phyloP scores from a whole-genome alignment of 768 basidiomycete species.

The Boletus bicolor region DNA sequence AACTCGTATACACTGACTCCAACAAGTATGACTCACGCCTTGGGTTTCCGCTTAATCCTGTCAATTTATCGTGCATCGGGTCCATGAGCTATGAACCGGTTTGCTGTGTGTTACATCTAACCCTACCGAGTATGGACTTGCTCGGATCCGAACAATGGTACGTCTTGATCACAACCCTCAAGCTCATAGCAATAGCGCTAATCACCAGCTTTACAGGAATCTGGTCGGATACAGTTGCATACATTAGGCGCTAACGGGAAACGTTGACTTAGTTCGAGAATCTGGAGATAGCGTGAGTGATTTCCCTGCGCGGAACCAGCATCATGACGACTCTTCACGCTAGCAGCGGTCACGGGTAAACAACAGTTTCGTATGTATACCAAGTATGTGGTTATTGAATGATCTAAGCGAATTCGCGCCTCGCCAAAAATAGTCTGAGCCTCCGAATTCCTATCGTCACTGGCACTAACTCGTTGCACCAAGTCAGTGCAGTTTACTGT shows the following conservation, averaged over 20 bases:
- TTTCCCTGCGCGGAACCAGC: constrained; percentile 1
- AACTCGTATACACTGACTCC: background rate
- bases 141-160: too few relatives aligned
- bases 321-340: background rate
- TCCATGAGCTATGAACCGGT: background rate
- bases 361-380: too few relatives aligned
- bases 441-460: background rate
- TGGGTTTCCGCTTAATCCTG: background rate
- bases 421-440: background rate
- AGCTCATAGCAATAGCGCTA: too few relatives aligned
- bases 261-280: background rate
- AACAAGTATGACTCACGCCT: background rate
- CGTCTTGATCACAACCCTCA: too few relatives aligned
- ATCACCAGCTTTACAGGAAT: background rate
- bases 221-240: background rate
- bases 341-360: background rate
- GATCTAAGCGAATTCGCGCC: background rate
- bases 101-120: background rate
- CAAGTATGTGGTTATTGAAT: background rate
- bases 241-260: background rate
- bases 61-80: too few relatives aligned
- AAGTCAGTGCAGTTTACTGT: background rate
- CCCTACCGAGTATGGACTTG: background rate
- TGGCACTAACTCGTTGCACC: too few relatives aligned
- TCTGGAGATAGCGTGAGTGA: background rate